phyloP scores from a whole-genome alignment of 306 rosid species.

The Canavalia gladiata region DNA sequence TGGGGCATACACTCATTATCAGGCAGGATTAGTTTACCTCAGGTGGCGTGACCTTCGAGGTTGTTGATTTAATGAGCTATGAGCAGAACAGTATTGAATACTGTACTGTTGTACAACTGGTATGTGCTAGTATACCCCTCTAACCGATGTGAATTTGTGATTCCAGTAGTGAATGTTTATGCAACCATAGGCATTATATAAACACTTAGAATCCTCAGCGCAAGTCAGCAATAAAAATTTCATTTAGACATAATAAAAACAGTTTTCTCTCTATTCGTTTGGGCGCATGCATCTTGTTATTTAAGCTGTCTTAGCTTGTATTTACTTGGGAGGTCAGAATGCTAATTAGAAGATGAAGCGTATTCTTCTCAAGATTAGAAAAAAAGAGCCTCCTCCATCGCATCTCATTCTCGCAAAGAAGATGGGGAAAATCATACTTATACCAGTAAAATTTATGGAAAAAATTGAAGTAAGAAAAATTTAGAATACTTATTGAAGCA shows the following conservation, averaged over 20 bases:
- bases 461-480: no score
- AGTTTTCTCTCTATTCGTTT: not conserved
- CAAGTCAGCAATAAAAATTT: slow-evolving; percentile 19
- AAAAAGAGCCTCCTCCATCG: no score
- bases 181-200: slow-evolving; percentile 26
- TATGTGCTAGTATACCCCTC: slow-evolving; percentile 22
- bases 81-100: slow-evolving; percentile 22
- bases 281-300: not conserved
- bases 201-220: slow-evolving; percentile 20
- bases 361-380: no score
- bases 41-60: slow-evolving; percentile 93
- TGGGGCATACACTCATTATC: slow-evolving; percentile 93
- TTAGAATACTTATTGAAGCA: no score
- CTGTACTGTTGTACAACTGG: slow-evolving; percentile 18
- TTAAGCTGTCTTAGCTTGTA: not conserved
- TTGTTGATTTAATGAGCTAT: slow-evolving; percentile 59
- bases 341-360: no score
- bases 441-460: no score
- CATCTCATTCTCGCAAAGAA: no score
- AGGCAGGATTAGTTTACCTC: slow-evolving; percentile 91
- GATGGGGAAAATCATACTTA: no score
- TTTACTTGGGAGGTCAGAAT: not conserved
- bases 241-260: slow-evolving; percentile 14
- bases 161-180: slow-evolving; percentile 31
- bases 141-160: slow-evolving; percentile 41